These are phyloP conservation scores for Phytophthora citricola DNA, from an alignment of 352 stramenopile genomes.

Conservation along the genomic window DNA sequence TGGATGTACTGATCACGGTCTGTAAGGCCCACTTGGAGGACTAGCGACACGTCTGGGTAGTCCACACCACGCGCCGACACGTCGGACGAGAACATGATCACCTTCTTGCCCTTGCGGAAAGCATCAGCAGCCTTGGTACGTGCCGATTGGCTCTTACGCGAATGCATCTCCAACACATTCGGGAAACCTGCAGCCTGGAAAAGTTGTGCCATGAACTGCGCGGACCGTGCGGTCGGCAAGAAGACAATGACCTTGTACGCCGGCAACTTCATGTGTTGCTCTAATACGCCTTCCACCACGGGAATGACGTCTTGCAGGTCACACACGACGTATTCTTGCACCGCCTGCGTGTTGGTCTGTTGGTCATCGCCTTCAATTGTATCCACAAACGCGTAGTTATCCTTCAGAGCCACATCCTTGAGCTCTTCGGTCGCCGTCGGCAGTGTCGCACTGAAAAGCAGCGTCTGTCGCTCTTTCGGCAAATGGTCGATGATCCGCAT, in stretches of 20 bases:
- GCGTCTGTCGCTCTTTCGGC: conserved; percentile 86
- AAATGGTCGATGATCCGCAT: conserved; percentile 84
- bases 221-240: conserved; percentile 90
- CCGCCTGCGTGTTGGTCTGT: conserved; percentile 89
- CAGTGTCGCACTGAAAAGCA: conserved; percentile 97
- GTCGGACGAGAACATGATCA: conserved; percentile 95
- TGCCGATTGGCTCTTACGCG: conserved; percentile 93
- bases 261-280: conserved; percentile 72
- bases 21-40: conserved; percentile 87
- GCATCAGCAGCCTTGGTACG: conserved; percentile 87
- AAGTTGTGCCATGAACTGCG: conserved; percentile 91
- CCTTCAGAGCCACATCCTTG: conserved; percentile 84
- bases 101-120: conserved; percentile 88
- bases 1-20: conserved; percentile 96
- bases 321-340: conserved; percentile 87
- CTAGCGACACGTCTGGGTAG: conserved; percentile 94
- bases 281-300: conserved; percentile 75
- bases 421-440: conserved; percentile 87
- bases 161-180: conserved; percentile 96
- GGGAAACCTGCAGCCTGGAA: conserved; percentile 77
- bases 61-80: conserved; percentile 96
- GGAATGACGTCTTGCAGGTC: conserved; percentile 74
- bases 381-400: conserved; percentile 92
- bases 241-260: conserved; percentile 97
- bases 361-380: conserved; percentile 91